phyloP scores from a whole-genome alignment of 139 green algal species.

The Chlamydomonas eustigma region DNA sequence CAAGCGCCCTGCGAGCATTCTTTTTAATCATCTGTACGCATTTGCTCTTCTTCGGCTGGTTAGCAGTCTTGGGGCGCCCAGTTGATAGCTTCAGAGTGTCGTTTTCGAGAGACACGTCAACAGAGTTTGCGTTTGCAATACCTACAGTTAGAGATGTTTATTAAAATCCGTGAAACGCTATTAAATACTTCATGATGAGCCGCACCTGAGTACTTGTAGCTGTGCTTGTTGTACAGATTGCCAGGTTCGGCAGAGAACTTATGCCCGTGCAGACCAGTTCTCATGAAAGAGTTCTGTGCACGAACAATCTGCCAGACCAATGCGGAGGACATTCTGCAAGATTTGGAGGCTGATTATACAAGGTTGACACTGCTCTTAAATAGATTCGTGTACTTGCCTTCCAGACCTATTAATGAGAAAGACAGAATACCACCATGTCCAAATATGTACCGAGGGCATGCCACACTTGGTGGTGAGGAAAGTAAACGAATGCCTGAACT shows the following conservation, averaged over 20 bases:
- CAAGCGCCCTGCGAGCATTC: conserved; percentile 32
- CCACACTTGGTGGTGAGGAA: no score
- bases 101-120: conserved; percentile 45
- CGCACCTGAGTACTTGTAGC: conserved; percentile 79
- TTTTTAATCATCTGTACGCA: conserved; percentile 32
- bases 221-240: conserved; percentile 75
- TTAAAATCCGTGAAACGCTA: conserved; percentile 22
- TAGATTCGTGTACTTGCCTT: no score
- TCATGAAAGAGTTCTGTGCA: conserved; percentile 62
- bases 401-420: no score
- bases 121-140: conserved; percentile 46
- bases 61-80: conserved; percentile 39
- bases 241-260: conserved; percentile 61
- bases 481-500: no score
- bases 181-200: conserved; percentile 72
- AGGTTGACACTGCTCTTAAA: no score
- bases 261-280: conserved; percentile 53
- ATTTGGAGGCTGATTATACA: neutral
- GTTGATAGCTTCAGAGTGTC: conserved; percentile 21
- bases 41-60: conserved; percentile 32
- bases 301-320: conserved; percentile 55
- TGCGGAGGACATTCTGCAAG: conserved; percentile 11
- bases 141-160: conserved; percentile 30
- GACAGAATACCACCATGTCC: no score
- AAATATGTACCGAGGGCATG: no score